Conservation (phyloP, 163 green algal species). For the Prototheca stagnorum region DNA sequence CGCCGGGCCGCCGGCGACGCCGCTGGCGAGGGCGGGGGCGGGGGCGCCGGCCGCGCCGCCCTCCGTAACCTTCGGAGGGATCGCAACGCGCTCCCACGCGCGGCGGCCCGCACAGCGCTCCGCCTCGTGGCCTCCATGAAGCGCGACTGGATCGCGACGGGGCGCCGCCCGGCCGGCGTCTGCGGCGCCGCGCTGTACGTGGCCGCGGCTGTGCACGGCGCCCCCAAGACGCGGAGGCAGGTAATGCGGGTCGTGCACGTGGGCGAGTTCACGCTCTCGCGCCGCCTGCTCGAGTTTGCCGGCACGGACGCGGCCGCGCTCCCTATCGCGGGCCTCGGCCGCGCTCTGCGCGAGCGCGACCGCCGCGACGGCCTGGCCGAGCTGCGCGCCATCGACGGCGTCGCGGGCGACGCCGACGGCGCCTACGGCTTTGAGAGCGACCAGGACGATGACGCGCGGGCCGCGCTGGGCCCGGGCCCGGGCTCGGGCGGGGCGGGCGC, state of each 20-base stretch:
- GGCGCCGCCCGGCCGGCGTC: constrained; percentile 69
- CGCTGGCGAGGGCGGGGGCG: not conserved
- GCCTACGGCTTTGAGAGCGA: no score
- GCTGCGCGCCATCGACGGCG: no score
- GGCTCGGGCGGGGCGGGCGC: not conserved
- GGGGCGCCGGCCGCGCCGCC: no score
- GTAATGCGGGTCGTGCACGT: constrained; percentile 80
- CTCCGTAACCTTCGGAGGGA: no score
- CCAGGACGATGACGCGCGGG: constrained; percentile 12
- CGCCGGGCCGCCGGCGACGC: not conserved
- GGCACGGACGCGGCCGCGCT: constrained; percentile 39
- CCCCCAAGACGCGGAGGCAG: constrained; percentile 33
- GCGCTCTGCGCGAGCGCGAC: no score
- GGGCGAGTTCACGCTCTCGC: constrained; percentile 73
- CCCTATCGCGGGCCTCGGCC: constrained; percentile 63
- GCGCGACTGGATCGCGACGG: constrained; percentile 97
- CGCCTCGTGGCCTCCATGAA: constrained; percentile 89
- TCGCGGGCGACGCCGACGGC: no score
- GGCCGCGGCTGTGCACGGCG: constrained; percentile 75
- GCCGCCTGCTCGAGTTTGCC: constrained; percentile 78
- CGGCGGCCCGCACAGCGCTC: constrained; percentile 52
- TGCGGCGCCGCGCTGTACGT: constrained; percentile 92
- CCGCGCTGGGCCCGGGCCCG: constrained; percentile 4
- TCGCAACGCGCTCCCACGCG: no score
- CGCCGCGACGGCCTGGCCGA: no score